phyloP scores from a whole-genome alignment of 257 asterid species.

The Jacaranda copaia region DNA sequence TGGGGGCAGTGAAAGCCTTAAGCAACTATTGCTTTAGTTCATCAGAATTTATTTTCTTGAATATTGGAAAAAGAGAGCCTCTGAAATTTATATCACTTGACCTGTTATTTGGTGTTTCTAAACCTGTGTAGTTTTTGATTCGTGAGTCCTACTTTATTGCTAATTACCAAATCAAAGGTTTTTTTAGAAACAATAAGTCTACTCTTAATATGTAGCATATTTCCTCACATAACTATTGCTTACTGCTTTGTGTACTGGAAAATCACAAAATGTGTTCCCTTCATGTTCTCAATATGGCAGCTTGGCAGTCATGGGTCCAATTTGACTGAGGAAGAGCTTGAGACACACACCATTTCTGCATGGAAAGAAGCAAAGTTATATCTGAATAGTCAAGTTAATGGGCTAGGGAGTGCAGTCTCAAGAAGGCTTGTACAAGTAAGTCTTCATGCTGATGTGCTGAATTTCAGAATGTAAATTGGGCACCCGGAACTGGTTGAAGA shows the following conservation, averaged over 20 bases:
- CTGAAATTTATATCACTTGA: not conserved
- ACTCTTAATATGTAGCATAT: not conserved
- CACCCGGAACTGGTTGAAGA: not conserved
- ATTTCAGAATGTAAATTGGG: conserved; percentile 18
- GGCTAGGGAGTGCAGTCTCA: conserved; percentile 50
- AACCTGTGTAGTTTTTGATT: not conserved
- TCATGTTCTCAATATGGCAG: conserved; percentile 50
- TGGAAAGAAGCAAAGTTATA: conserved; percentile 80
- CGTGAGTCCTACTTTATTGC: not conserved
- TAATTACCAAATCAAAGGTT: not conserved
- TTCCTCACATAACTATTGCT: conserved; percentile 24
- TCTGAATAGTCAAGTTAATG: conserved; percentile 60
- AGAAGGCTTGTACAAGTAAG: conserved; percentile 85
- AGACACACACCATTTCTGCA: conserved; percentile 86
- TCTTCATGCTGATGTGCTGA: conserved; percentile 25
- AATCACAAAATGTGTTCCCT: conserved; percentile 17
- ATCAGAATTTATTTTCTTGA: not conserved
- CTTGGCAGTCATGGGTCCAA: conserved; percentile 83
- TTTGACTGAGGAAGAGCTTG: conserved; percentile 90
- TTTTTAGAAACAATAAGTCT: not conserved
- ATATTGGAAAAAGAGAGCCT: not conserved
- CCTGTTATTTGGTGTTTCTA: not conserved
- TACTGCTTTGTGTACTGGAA: conserved; percentile 26
- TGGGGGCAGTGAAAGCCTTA: not conserved
- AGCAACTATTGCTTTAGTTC: not conserved